These are phyloP conservation scores for Nematocida displodere DNA, from an alignment of 371 early-diverging fungal species.

Conservation along the genomic window DNA sequence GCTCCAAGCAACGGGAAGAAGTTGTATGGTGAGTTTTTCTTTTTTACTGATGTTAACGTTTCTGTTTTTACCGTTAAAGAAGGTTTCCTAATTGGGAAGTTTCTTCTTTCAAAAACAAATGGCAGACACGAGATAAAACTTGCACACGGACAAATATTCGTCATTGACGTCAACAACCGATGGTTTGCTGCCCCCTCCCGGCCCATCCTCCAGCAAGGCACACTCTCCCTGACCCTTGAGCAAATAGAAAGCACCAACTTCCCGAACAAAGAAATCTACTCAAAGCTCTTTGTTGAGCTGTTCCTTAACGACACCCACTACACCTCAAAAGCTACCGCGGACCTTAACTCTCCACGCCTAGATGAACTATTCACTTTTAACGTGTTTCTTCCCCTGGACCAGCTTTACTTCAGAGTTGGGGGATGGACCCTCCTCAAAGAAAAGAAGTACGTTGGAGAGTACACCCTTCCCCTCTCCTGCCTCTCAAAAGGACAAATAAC, in stretches of 20 bases:
- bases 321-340: neutral
- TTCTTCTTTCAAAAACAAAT: conserved; percentile 21
- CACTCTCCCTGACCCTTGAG: neutral
- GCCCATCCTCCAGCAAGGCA: neutral
- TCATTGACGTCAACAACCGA: conserved; percentile 44
- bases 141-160: conserved; percentile 32
- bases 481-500: conserved; percentile 2
- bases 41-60: conserved; percentile 22
- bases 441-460: conserved; percentile 40
- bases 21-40: conserved; percentile 40
- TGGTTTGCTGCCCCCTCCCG: neutral
- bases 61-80: conserved; percentile 48
- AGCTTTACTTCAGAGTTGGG: conserved; percentile 4
- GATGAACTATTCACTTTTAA: conserved; percentile 3
- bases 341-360: neutral
- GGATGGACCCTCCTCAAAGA: conserved; percentile 42
- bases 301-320: neutral
- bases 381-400: conserved; percentile 31
- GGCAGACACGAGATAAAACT: conserved; percentile 50
- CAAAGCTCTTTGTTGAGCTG: conserved; percentile 17
- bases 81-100: conserved; percentile 46
- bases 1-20: conserved; percentile 42
- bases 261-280: conserved; percentile 9
- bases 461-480: neutral
- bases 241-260: neutral